Evolutionary conservation across 305 asterid genomes (phyloP), one percentile per base, ranked within the genome.

Genomic region (Galium porrigens): DNA sequence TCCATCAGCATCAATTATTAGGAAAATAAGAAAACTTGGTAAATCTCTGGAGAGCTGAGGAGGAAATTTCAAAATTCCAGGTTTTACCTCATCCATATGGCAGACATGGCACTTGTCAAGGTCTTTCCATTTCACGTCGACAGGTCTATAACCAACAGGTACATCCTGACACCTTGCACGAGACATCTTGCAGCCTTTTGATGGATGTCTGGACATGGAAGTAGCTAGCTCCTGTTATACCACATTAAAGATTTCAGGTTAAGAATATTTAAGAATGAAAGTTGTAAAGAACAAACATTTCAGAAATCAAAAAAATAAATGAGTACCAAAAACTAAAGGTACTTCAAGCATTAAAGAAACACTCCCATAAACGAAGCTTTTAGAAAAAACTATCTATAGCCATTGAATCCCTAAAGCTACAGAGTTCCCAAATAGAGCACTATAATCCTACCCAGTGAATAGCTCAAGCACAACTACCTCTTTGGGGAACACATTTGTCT

Each of bases 41-140:
- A 12, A 32, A 30, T 39, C 58, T 6, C 14, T 55, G 39, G 29
- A 49, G 58, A 52, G 59, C 7, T 51, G 29, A 52, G n/a, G 63
- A 27, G 62, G 48, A 39, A 27, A 20, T 41, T 14, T 27, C 20
- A 69, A 66, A 64, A 67, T 62, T 71, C 68, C 55, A 69, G 75
- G 41, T 62, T 65, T 61, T 22, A 94, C 99, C 94, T 94, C 99
- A 68, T 94, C 99, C 99, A 94, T 94, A 76, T 90, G 96, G 82
- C 99, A 94, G 61, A 94, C 99, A 70, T 88, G 85, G 83, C 99
- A 94, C 81, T 90, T 94, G 75, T 94, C 99, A 71, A 94, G 95
- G 82, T 94, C 99, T 68, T 83, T 86, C 99, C 99, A 94, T 58
- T 80, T 89, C 76, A 90, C 96, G 56, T 80, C 84, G 71, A 94